A percentile compares a stretch with the other conserved stretches of the same genome.
Evolutionary conservation across 2,329 filamentous ascomycete species (phyloP).

Genomic region (Diplodia sapinea): DNA sequence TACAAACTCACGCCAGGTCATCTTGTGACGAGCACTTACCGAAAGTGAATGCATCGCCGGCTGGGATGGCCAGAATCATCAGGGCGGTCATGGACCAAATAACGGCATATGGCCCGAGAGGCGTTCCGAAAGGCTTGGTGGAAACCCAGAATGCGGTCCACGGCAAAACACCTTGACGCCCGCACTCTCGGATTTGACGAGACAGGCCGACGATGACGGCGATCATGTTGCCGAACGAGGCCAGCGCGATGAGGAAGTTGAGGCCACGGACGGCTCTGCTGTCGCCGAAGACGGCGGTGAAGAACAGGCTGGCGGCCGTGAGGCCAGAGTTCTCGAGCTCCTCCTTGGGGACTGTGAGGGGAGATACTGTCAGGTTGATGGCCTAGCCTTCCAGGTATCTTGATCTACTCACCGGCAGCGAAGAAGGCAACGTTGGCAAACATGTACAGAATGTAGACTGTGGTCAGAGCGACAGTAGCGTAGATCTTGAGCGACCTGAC

Average conservation of each 20-base stretch:
- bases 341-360: slow-evolving; percentile 58
- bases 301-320: slow-evolving; percentile 71
- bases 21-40: slow-evolving; percentile 43
- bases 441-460: slow-evolving; percentile 67
- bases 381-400: too few species aligned
- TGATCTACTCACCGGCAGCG: slow-evolving; percentile 60
- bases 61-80: slow-evolving; percentile 66
- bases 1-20: not conserved
- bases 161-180: slow-evolving; percentile 66
- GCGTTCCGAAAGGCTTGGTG: slow-evolving; percentile 68
- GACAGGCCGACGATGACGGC: slow-evolving; percentile 71
- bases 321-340: slow-evolving; percentile 71
- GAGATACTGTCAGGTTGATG: not conserved
- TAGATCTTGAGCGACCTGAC: slow-evolving; percentile 69
- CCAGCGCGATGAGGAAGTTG: slow-evolving; percentile 66
- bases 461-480: slow-evolving; percentile 64
- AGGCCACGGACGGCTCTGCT: slow-evolving; percentile 63
- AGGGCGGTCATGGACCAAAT: slow-evolving; percentile 64
- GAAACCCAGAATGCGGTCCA: slow-evolving; percentile 67
- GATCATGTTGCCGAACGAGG: slow-evolving; percentile 74
- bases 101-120: slow-evolving; percentile 63
- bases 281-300: slow-evolving; percentile 67
- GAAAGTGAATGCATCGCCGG: slow-evolving; percentile 70
- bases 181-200: slow-evolving; percentile 66
- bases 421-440: slow-evolving; percentile 70